These are phyloP conservation scores for Lentinus brumalis DNA, from an alignment of 768 basidiomycete genomes.

Conservation along the genomic window DNA sequence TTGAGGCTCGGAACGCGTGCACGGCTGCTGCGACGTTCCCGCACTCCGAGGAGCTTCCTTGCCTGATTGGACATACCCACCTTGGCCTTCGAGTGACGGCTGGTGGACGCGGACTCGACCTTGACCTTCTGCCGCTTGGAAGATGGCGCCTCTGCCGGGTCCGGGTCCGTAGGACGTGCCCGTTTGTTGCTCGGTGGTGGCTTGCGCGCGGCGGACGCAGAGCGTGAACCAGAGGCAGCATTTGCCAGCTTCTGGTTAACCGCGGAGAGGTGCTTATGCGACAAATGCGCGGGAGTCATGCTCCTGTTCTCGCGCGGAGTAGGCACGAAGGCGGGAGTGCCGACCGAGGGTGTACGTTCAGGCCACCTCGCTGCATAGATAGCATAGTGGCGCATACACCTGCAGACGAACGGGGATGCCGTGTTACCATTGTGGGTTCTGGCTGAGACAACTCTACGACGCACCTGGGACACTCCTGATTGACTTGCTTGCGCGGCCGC, in stretches of 20 bases:
- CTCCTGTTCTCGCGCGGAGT: conserved; percentile 45
- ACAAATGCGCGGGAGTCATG: conserved; percentile 36
- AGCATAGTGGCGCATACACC: conserved; percentile 79
- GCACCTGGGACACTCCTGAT: conserved; percentile 77
- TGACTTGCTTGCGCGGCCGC: conserved; percentile 38
- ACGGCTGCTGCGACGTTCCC: conserved; percentile 33
- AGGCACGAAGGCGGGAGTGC: conserved; percentile 42
- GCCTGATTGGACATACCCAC: conserved; percentile 30
- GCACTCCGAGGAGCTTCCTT: conserved; percentile 23
- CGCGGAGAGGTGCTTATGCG: conserved; percentile 50
- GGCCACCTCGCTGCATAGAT: conserved; percentile 80
- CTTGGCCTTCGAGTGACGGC: conserved; percentile 27
- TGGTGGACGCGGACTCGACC: conserved; percentile 19
- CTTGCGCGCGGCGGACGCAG: conserved; percentile 17
- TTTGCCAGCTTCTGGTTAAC: conserved; percentile 59
- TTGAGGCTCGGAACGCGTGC: conserved; percentile 35
- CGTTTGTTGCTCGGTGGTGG: conserved; percentile 17
- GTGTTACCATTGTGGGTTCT: not conserved
- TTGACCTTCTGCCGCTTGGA: conserved; percentile 57
- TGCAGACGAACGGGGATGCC: conserved; percentile 28
- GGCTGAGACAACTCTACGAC: conserved; percentile 21
- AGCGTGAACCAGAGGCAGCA: conserved; percentile 31
- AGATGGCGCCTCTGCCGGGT: conserved; percentile 34
- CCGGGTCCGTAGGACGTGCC: conserved; percentile 14
- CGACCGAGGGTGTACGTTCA: conserved; percentile 54